These are phyloP conservation scores for Phlebiopsis flavidoalba DNA, from an alignment of 768 basidiomycete species.

Conservation along the genomic window DNA sequence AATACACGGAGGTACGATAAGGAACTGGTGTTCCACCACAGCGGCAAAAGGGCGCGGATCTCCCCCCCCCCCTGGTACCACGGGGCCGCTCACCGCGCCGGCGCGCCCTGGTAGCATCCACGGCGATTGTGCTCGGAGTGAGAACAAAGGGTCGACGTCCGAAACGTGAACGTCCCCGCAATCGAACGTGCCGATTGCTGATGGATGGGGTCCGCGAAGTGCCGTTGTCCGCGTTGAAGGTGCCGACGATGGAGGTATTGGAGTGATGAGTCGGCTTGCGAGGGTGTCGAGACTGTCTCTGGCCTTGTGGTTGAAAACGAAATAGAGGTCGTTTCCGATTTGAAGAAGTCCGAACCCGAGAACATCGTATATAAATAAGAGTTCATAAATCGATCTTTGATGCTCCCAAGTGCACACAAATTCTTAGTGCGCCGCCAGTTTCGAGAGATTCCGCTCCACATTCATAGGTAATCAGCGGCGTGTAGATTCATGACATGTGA, in stretches of 20 bases:
- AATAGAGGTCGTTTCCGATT: conserved; percentile 75
- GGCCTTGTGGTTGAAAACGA: conserved; percentile 55
- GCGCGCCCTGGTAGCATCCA: conserved; percentile 51
- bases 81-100: conserved; percentile 47
- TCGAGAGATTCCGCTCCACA: conserved; percentile 81
- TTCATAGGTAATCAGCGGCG: conserved; percentile 22
- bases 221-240: conserved; percentile 54
- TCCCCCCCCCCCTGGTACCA: too few species aligned
- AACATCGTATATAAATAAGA: conserved; percentile 80
- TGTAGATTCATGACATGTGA: not conserved
- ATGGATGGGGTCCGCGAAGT: conserved; percentile 37
- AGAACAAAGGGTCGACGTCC: conserved; percentile 40
- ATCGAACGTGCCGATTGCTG: conserved; percentile 37
- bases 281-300: conserved; percentile 50
- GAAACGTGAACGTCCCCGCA: conserved; percentile 62
- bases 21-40: conserved; percentile 64
- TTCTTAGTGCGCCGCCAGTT: conserved; percentile 79
- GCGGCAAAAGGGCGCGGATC: conserved; percentile 78
- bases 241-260: conserved; percentile 52
- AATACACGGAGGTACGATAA: conserved; percentile 75
- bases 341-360: conserved; percentile 79
- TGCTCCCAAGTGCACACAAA: conserved; percentile 72
- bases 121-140: conserved; percentile 39
- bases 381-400: conserved; percentile 69
- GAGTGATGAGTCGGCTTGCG: conserved; percentile 42